Percentiles rank a stretch among this genome's conserved stretches.
Evolutionary conservation across 2,329 filamentous ascomycete species (phyloP).

Genomic region (Blumeria hordei): DNA sequence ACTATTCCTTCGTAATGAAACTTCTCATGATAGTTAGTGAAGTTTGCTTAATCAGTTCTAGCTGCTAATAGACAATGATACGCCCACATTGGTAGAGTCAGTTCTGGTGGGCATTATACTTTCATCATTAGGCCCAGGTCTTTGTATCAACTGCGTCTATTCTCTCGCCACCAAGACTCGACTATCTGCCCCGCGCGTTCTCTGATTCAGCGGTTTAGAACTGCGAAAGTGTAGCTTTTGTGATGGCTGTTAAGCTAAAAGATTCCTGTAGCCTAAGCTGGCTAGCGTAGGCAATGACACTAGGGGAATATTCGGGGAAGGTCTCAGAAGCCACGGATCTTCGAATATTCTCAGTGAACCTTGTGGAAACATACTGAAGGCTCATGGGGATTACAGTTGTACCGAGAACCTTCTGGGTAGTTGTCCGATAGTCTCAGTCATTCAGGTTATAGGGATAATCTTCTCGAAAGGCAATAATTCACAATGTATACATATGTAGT

Average conservation of each 20-base stretch:
- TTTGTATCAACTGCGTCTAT: background rate
- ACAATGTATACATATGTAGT: too few relatives aligned
- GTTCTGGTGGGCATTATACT: background rate
- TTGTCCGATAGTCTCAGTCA: too few relatives aligned
- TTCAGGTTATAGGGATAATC: too few relatives aligned
- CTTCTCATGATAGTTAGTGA: background rate
- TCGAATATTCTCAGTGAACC: too few relatives aligned
- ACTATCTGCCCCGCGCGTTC: background rate
- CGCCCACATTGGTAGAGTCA: background rate
- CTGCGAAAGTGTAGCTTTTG: background rate
- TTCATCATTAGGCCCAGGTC: background rate
- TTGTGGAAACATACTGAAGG: too few relatives aligned
- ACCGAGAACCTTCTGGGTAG: too few relatives aligned
- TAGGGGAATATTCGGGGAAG: too few relatives aligned
- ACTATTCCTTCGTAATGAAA: background rate
- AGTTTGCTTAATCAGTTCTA: background rate
- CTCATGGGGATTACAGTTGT: too few relatives aligned
- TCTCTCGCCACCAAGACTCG: background rate
- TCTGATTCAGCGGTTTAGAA: background rate
- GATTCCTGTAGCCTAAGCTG: slow-evolving; percentile 7
- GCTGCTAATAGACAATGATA: background rate
- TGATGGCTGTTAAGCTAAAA: too few relatives aligned
- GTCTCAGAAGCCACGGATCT: too few relatives aligned
- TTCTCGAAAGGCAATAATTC: too few relatives aligned
- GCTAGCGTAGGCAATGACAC: too few relatives aligned